phyloP scores from a whole-genome alignment of 768 basidiomycete species.

The Lentinula lateritia region DNA sequence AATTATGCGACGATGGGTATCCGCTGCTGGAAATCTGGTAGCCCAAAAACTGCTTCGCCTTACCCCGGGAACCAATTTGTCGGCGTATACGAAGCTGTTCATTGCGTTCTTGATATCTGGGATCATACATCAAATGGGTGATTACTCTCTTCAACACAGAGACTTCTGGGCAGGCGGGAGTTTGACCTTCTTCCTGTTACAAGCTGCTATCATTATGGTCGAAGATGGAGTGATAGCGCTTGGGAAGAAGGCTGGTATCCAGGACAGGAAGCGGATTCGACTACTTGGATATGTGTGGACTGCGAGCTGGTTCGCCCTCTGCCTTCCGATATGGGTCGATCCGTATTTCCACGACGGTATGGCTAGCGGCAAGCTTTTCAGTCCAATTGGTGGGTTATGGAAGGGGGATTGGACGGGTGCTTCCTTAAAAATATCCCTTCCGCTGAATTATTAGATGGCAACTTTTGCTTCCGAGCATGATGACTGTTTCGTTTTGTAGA shows the following conservation, averaged over 20 bases:
- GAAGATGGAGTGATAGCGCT: constrained; percentile 24
- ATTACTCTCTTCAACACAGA: constrained; percentile 6
- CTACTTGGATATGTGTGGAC: constrained; percentile 23
- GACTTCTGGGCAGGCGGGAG: constrained; percentile 8
- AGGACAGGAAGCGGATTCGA: constrained; percentile 5
- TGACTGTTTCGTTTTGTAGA: too few relatives aligned
- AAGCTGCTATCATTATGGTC: constrained; percentile 27
- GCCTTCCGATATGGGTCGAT: constrained; percentile 17
- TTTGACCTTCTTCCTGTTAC: constrained; percentile 22
- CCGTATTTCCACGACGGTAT: constrained; percentile 11
- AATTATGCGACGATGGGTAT: constrained; percentile 12
- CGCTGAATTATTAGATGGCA: neutral
- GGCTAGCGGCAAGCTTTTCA: neutral
- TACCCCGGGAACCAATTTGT: constrained; percentile 9
- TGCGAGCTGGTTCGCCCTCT: constrained; percentile 19
- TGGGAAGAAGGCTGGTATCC: constrained; percentile 11
- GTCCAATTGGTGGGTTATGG: neutral
- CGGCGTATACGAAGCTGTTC: constrained; percentile 8
- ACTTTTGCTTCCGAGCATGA: neutral
- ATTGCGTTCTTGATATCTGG: constrained; percentile 12
- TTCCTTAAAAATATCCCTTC: neutral
- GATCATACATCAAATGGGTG: constrained; percentile 7
- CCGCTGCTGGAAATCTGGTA: neutral
- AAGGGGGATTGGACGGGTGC: neutral
- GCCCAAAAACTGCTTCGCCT: neutral